A percentile compares a stretch with the other conserved stretches of the same genome.
Evolutionary conservation across 192 early-diverging fungal genomes (phyloP).

Genomic region (Radiomyces spectabilis): DNA sequence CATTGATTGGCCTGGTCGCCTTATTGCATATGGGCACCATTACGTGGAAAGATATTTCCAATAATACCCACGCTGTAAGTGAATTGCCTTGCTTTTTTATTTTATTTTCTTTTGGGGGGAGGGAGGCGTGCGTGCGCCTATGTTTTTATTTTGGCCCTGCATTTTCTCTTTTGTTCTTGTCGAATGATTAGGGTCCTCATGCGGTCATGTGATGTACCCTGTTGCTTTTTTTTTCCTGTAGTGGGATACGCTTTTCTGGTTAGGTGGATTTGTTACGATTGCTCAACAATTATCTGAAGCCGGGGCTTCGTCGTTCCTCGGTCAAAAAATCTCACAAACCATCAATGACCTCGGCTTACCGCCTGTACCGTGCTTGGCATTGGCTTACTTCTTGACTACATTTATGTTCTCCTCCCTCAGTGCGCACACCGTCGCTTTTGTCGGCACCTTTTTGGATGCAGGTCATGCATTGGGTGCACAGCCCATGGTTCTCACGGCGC

Average conservation of each 20-base stretch:
- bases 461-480: slow-evolving; percentile 51
- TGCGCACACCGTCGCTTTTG: slow-evolving; percentile 64
- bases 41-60: slow-evolving; percentile 57
- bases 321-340: slow-evolving; percentile 39
- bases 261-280: slow-evolving; percentile 70
- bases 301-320: slow-evolving; percentile 61
- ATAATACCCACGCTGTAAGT: slow-evolving; percentile 52
- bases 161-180: too few relatives aligned
- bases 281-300: slow-evolving; percentile 65
- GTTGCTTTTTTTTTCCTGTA: slow-evolving; percentile 10
- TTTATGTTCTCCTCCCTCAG: slow-evolving; percentile 71
- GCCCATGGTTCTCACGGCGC: slow-evolving; percentile 42
- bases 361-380: slow-evolving; percentile 36
- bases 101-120: too few relatives aligned
- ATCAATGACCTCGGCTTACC: slow-evolving; percentile 24
- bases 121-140: too few relatives aligned
- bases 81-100: too few relatives aligned
- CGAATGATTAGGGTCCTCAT: too few relatives aligned
- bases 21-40: slow-evolving; percentile 54
- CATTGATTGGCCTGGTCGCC: slow-evolving; percentile 48
- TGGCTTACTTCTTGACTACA: slow-evolving; percentile 63
- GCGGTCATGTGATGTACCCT: neutral
- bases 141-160: too few relatives aligned
- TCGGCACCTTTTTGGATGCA: slow-evolving; percentile 65
- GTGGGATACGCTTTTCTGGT: slow-evolving; percentile 82